Evolutionary conservation across 2,329 filamentous ascomycete species (phyloP).

Genomic region (Fusarium duplospermum): DNA sequence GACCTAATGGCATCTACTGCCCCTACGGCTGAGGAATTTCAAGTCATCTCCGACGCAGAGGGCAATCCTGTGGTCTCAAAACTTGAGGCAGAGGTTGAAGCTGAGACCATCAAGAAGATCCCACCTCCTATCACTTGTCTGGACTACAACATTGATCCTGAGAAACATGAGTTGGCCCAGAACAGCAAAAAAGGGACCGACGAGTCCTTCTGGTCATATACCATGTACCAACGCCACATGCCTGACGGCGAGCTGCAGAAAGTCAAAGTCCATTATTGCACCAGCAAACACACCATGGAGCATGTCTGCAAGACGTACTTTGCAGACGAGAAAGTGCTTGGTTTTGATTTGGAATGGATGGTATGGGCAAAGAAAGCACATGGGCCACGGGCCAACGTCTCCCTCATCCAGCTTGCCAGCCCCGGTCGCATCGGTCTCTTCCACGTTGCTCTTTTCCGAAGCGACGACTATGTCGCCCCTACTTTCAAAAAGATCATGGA

Average conservation of each 20-base stretch:
- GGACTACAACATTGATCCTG: conserved; percentile 46
- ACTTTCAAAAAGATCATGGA: conserved; percentile 79
- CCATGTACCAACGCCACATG: conserved; percentile 69
- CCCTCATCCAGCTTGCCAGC: conserved; percentile 85
- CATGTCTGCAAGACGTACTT: conserved; percentile 73
- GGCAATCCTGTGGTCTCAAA: conserved; percentile 14
- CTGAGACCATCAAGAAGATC: not conserved
- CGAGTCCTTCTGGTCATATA: conserved; percentile 75
- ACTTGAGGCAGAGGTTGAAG: not conserved
- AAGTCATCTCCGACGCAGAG: not conserved
- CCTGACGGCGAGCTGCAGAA: conserved; percentile 57
- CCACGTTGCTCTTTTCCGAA: conserved; percentile 76
- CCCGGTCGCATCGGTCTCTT: conserved; percentile 83
- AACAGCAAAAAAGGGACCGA: conserved; percentile 56
- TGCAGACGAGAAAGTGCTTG: conserved; percentile 75
- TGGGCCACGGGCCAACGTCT: conserved; percentile 75
- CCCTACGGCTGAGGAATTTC: conserved; percentile 11
- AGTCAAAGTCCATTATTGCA: conserved; percentile 83
- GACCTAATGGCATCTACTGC: conserved; percentile 18
- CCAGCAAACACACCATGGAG: conserved; percentile 74
- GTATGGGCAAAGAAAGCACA: conserved; percentile 58
- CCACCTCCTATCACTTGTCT: conserved; percentile 44
- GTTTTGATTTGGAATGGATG: conserved; percentile 92
- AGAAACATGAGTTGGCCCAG: conserved; percentile 57
- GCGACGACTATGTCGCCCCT: conserved; percentile 73